A percentile compares a stretch with the other conserved stretches of the same genome.
Conservation (phyloP, 1,284 basidiomycete species). For the Trichosporon sp. region DNA sequence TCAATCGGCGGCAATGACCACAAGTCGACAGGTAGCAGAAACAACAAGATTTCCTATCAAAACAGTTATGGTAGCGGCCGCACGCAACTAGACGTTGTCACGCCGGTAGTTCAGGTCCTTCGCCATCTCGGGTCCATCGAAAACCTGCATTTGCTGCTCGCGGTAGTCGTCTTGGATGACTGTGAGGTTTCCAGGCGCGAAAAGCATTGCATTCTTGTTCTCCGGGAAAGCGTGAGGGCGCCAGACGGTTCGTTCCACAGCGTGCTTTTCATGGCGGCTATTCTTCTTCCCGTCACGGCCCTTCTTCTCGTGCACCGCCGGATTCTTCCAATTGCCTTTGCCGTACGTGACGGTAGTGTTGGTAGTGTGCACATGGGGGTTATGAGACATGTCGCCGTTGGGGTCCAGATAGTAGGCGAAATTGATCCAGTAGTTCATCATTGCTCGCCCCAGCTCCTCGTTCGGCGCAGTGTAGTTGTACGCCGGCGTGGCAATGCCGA, state of each 20-base stretch:
- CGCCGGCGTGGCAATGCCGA: constrained; percentile 29
- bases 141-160: constrained; percentile 24
- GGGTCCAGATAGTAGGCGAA: constrained; percentile 52
- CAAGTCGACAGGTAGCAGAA: too few species aligned
- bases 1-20: not conserved
- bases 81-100: too few species aligned
- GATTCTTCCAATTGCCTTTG: not conserved
- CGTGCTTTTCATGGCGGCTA: too few species aligned
- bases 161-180: constrained; percentile 50
- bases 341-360: constrained; percentile 31
- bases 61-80: not conserved
- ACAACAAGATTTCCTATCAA: not conserved
- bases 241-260: constrained; percentile 34
- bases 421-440: constrained; percentile 53
- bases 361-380: constrained; percentile 4
- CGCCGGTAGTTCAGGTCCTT: constrained; percentile 10
- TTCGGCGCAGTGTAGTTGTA: constrained; percentile 38
- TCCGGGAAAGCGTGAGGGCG: constrained; percentile 36
- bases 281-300: too few species aligned
- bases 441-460: constrained; percentile 34
- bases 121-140: constrained; percentile 15
- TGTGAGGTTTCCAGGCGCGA: constrained; percentile 38
- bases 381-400: constrained; percentile 34
- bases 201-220: constrained; percentile 41
- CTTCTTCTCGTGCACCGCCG: not conserved